Conservation (phyloP, 768 basidiomycete genomes). For the Cystobasidium ongulense region DNA sequence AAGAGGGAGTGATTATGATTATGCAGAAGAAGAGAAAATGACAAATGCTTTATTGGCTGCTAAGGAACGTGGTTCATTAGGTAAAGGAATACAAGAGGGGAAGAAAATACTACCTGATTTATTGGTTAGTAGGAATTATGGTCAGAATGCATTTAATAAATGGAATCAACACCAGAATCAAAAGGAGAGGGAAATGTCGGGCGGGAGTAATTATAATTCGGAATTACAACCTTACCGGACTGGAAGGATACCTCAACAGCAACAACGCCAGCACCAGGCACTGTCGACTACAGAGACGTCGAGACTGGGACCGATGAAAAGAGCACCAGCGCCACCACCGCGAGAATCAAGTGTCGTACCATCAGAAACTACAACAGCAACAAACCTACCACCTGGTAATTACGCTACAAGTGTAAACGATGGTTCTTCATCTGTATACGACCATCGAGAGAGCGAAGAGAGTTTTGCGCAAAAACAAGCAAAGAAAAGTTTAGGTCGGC, state of each 20-base stretch:
- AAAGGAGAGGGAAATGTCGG: not conserved
- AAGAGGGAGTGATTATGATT: slow-evolving; percentile 17
- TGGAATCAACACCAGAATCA: not conserved
- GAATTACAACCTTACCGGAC: not conserved
- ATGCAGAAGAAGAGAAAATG: slow-evolving; percentile 27
- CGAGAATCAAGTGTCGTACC: not conserved
- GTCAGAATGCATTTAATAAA: not conserved
- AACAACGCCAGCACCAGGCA: not conserved
- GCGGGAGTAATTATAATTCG: not conserved
- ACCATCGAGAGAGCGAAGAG: not conserved
- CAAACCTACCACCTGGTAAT: not conserved
- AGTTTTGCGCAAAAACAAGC: not conserved
- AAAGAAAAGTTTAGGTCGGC: not conserved
- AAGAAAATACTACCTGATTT: slow-evolving; percentile 1
- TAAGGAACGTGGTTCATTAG: not conserved
- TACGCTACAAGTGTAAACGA: not conserved
- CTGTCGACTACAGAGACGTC: not conserved
- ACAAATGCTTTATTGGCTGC: not conserved
- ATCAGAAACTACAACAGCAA: not conserved
- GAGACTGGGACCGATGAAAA: not conserved
- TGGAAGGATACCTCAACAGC: too few species aligned
- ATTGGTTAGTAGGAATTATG: not conserved
- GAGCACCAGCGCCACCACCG: not conserved
- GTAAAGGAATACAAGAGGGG: slow-evolving; percentile 9
- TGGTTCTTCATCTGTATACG: not conserved